Evolutionary conservation across 2,329 filamentous ascomycete genomes (phyloP).

Genomic region (Aspergillus sp.): DNA sequence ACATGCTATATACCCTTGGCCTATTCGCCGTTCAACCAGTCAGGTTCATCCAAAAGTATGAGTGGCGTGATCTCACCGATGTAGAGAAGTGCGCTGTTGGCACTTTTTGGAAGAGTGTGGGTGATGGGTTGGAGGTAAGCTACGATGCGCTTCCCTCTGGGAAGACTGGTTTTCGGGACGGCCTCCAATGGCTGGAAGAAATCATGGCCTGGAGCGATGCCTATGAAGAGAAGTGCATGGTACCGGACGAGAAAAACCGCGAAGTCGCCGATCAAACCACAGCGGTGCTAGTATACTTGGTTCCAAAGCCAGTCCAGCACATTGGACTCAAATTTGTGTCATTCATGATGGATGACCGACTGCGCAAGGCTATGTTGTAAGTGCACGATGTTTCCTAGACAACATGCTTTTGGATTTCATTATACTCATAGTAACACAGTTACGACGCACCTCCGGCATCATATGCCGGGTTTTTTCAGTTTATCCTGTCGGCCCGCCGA

Average conservation of each 20-base stretch:
- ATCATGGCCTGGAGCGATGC: slow-evolving; percentile 50
- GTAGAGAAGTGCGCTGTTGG: slow-evolving; percentile 68
- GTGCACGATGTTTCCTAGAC: slow-evolving; percentile 17
- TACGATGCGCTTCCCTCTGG: slow-evolving; percentile 47
- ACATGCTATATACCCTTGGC: slow-evolving; percentile 65
- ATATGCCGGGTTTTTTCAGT: slow-evolving; percentile 42
- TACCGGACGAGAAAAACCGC: slow-evolving; percentile 51
- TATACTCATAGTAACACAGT: slow-evolving; percentile 22
- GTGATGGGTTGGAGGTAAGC: slow-evolving; percentile 67
- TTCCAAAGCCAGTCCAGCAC: slow-evolving; percentile 47
- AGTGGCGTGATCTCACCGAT: slow-evolving; percentile 68
- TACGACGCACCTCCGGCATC: slow-evolving; percentile 41
- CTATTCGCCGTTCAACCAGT: slow-evolving; percentile 67
- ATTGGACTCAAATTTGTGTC: slow-evolving; percentile 54
- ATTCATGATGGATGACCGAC: slow-evolving; percentile 62
- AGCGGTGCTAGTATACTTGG: slow-evolving; percentile 59
- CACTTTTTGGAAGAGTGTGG: slow-evolving; percentile 69
- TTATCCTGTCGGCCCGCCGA: slow-evolving; percentile 53
- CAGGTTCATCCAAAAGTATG: slow-evolving; percentile 63
- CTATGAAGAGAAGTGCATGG: slow-evolving; percentile 63
- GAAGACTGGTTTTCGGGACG: slow-evolving; percentile 46
- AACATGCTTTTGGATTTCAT: neutral
- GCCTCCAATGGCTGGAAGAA: slow-evolving; percentile 55
- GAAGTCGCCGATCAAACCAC: slow-evolving; percentile 60
- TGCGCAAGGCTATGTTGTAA: slow-evolving; percentile 66